phyloP scores from a whole-genome alignment of 2,329 filamentous ascomycete genomes.

The Pestalotiopsis sp. region DNA sequence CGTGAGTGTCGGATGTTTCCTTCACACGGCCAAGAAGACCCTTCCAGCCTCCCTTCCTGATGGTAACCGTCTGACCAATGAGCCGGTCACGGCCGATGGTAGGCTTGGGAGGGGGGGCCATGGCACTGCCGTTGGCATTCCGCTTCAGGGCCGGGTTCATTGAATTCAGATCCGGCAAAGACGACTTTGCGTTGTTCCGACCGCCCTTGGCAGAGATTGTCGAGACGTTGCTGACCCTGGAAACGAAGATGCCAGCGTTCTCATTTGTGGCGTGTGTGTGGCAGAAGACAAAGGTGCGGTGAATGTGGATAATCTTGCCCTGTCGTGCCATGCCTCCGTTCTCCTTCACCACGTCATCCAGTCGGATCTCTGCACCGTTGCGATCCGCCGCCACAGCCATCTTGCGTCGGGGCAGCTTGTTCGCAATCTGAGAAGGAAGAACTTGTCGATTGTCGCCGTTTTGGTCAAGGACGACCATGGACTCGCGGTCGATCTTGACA shows the following conservation, averaged over 20 bases:
- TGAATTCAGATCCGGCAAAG: slow-evolving; percentile 78
- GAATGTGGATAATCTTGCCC: slow-evolving; percentile 90
- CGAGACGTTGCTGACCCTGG: slow-evolving; percentile 80
- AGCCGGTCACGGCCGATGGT: slow-evolving; percentile 80
- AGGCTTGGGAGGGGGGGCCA: slow-evolving; percentile 69
- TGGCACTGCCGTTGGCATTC: slow-evolving; percentile 60
- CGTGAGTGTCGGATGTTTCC: slow-evolving; percentile 84
- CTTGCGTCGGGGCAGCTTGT: slow-evolving; percentile 81
- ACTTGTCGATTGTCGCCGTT: slow-evolving; percentile 81
- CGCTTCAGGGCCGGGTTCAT: slow-evolving; percentile 92
- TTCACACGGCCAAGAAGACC: slow-evolving; percentile 94
- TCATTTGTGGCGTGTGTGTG: slow-evolving; percentile 84
- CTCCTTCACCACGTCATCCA: slow-evolving; percentile 92
- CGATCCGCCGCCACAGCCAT: slow-evolving; percentile 89
- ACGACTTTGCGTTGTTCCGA: slow-evolving; percentile 61
- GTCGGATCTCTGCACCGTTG: slow-evolving; percentile 88
- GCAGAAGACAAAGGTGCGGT: slow-evolving; percentile 89
- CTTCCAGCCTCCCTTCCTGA: slow-evolving; percentile 87
- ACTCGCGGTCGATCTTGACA: slow-evolving; percentile 93
- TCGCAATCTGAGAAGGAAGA: slow-evolving; percentile 89
- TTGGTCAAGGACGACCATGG: slow-evolving; percentile 87
- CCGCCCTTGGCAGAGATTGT: slow-evolving; percentile 95
- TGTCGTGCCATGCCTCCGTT: slow-evolving; percentile 81
- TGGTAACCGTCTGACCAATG: slow-evolving; percentile 88
- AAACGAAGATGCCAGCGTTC: slow-evolving; percentile 88